Conservation (phyloP, 2,329 filamentous ascomycete genomes). For the Onygenales sp. region DNA sequence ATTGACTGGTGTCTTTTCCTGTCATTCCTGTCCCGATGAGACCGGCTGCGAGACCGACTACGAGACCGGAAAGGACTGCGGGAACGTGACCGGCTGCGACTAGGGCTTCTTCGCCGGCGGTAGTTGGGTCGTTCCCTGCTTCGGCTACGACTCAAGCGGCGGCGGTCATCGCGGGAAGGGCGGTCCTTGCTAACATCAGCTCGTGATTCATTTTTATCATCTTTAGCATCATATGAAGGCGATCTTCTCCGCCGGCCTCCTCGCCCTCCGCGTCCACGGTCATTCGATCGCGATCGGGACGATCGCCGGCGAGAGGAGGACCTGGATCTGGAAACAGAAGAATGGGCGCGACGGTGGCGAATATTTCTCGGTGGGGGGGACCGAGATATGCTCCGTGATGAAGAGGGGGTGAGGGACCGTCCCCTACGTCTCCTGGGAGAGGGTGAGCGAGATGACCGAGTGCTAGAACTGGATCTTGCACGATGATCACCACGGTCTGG, state of each 20-base stretch:
- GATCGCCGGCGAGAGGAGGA: conserved; percentile 30
- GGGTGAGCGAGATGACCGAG: conserved; percentile 46
- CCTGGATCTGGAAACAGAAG: conserved; percentile 12
- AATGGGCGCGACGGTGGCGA: conserved; percentile 11
- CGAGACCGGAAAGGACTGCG: conserved; percentile 18
- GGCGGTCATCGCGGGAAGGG: conserved; percentile 30
- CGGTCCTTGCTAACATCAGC: conserved; percentile 43
- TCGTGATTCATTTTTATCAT: conserved; percentile 33
- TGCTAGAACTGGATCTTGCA: conserved; percentile 40
- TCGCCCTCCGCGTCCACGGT: conserved; percentile 17
- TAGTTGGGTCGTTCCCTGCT: conserved; percentile 21
- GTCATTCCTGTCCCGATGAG: conserved; percentile 21
- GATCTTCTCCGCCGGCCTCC: conserved; percentile 33
- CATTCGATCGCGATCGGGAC: conserved; percentile 26
- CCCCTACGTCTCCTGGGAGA: conserved; percentile 41
- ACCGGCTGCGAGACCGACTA: conserved; percentile 21
- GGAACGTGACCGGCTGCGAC: conserved; percentile 19
- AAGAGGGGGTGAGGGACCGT: conserved; percentile 31
- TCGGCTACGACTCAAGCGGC: conserved; percentile 23
- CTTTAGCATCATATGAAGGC: conserved; percentile 33
- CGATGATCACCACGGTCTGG: conserved; percentile 30
- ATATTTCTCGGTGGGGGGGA: conserved; percentile 24
- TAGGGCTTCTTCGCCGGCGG: conserved; percentile 20
- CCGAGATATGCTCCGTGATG: conserved; percentile 27
- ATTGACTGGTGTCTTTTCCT: conserved; percentile 36